Evolutionary conservation across 192 early-diverging fungal species (phyloP), one percentile per base, ranked within the genome.

Genomic region (Dimargaris xerosporica): DNA sequence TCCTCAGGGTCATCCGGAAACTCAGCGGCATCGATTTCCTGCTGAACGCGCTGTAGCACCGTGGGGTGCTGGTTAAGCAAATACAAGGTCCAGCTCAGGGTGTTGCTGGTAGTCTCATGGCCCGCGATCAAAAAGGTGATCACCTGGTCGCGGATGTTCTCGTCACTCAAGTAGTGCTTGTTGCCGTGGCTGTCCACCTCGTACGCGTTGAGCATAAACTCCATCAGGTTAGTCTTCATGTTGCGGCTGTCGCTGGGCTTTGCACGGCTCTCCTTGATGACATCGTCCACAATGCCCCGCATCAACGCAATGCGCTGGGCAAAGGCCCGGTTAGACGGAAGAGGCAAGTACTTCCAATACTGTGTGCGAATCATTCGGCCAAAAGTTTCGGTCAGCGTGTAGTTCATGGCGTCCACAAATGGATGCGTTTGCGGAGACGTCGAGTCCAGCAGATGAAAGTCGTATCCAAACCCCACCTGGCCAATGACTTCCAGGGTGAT

Each of bases 71-170:
- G 47, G 51, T 66, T 54, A 7, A 84, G 62, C 21, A 74, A 61
- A 58, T 77, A 79, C 11, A 83, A 58, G 29, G 64, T 61, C 78
- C 78, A 83, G 2, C 69, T 67, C 7, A 83, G 65, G 4, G 78
- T 80, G 58, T 67, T 79, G 16, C 73, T 74, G 7, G 75, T 81
- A 15, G 79, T 83, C 46, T 78, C 73, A 54, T 80, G 76, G 11
- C 76, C 82, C 23, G 82, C 82, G 64, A 83, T 81, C 64, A 82
- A 62, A 55, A 83, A 80, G 5, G 80, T 82, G 54, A 82, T 72
- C 23, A 83, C 78, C 64, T 83, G 78, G 68, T 83, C 82, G 53
- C 78, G 75, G 46, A 83, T 83, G 31, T 80, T 65, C 19, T 65
- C 63, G 46, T 82, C 77, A 5, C 53, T 53, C 1, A 77, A 51